Evolutionary conservation across 352 stramenopile species (phyloP).

Genomic region (Phytophthora sansomeana): DNA sequence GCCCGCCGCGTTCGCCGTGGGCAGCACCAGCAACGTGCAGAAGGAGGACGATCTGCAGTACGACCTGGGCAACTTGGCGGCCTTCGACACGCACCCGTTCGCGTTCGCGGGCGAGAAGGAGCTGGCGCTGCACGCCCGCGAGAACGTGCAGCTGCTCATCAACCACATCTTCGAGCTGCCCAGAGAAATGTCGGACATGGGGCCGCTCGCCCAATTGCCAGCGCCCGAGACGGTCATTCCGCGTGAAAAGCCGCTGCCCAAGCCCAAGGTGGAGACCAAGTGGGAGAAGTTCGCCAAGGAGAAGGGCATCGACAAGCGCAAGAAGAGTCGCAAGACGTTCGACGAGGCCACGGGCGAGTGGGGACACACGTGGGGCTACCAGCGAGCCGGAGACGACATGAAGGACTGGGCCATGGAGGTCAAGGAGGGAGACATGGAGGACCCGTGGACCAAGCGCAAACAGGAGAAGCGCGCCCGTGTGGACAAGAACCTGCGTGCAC

Average conservation of each 20-base stretch:
- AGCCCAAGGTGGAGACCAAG: slow-evolving; percentile 96
- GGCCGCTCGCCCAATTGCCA: slow-evolving; percentile 88
- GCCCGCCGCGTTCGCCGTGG: slow-evolving; percentile 71
- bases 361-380: slow-evolving; percentile 94
- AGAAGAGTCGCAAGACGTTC: slow-evolving; percentile 97
- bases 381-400: slow-evolving; percentile 84
- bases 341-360: slow-evolving; percentile 96
- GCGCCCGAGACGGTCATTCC: slow-evolving; percentile 73
- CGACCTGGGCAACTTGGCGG: slow-evolving; percentile 91
- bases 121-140: slow-evolving; percentile 88
- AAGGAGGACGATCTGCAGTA: slow-evolving; percentile 90
- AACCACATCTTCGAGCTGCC: slow-evolving; percentile 93
- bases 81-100: slow-evolving; percentile 91
- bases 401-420: slow-evolving; percentile 96
- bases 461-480: slow-evolving; percentile 93
- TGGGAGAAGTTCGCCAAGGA: slow-evolving; percentile 99
- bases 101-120: slow-evolving; percentile 87
- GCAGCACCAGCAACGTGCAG: slow-evolving; percentile 67
- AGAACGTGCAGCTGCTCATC: slow-evolving; percentile 96
- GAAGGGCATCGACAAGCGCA: slow-evolving; percentile 98
- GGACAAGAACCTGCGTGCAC: slow-evolving; percentile 93
- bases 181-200: slow-evolving; percentile 93
- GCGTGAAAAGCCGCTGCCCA: slow-evolving; percentile 90
- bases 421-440: slow-evolving; percentile 91
- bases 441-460: slow-evolving; percentile 95